Percentiles rank a stretch among this genome's conserved stretches.
These are phyloP conservation scores for Curvularia eragrostidis DNA, from an alignment of 2,329 filamentous ascomycete species.

Conservation along the genomic window DNA sequence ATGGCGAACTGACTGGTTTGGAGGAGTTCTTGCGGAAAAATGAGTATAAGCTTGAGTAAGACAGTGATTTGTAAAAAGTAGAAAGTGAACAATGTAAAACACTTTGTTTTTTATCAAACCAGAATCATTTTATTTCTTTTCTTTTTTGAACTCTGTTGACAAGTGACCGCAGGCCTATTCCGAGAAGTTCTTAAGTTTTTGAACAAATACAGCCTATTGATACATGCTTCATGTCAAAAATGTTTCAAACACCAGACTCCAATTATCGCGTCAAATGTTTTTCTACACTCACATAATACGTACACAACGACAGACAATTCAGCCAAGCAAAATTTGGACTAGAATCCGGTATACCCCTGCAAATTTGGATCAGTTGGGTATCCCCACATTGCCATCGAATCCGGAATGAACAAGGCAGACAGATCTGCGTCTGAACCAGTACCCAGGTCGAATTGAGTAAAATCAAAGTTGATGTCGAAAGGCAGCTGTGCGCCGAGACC, in stretches of 20 bases:
- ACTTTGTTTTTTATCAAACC: neutral
- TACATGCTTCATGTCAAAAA: neutral
- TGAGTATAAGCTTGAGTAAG: constrained; percentile 31
- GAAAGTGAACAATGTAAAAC: neutral
- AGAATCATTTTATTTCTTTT: neutral
- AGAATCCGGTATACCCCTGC: constrained; percentile 26
- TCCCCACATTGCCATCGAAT: constrained; percentile 43
- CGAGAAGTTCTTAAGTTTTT: neutral
- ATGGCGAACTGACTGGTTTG: constrained; percentile 33
- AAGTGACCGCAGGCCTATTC: neutral
- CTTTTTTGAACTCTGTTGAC: neutral
- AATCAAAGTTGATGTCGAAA: constrained; percentile 48
- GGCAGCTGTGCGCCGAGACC: constrained; percentile 33
- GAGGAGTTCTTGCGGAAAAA: constrained; percentile 38
- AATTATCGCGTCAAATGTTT: neutral
- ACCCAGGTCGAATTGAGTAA: constrained; percentile 47
- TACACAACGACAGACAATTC: neutral
- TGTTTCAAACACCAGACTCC: neutral
- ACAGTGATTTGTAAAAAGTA: accelerated
- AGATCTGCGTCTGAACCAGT: constrained; percentile 47
- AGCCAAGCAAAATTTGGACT: neutral
- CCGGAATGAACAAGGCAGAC: constrained; percentile 47
- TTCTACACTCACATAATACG: neutral
- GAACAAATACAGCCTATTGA: neutral
- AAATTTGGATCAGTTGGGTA: constrained; percentile 26